These are phyloP conservation scores for Avena sativa DNA, from an alignment of 176 grass and related monocot species.

Conservation along the genomic window DNA sequence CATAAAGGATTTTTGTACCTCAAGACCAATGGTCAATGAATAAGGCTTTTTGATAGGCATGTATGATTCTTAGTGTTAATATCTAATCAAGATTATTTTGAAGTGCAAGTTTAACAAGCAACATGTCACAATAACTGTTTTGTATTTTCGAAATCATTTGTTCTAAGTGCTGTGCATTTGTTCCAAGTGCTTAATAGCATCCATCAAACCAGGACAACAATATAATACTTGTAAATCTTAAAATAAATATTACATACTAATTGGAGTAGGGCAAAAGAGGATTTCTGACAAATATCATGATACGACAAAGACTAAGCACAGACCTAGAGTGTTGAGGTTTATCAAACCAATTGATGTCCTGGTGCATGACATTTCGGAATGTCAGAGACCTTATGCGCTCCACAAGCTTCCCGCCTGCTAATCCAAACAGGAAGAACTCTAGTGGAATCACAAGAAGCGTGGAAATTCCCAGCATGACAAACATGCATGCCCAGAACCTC, in stretches of 20 bases:
- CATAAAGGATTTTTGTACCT: neutral
- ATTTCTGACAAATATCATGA: conserved; percentile 22
- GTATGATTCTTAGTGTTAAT: neutral
- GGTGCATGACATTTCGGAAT: conserved; percentile 70
- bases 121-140: neutral
- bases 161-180: neutral
- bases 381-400: conserved; percentile 69
- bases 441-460: conserved; percentile 49
- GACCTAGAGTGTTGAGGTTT: conserved; percentile 84
- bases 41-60: neutral
- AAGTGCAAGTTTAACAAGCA: too few relatives aligned
- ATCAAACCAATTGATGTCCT: conserved; percentile 93
- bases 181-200: neutral
- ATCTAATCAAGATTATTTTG: neutral
- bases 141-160: neutral
- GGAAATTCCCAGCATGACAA: conserved; percentile 46
- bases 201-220: neutral
- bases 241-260: too few relatives aligned
- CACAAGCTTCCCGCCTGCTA: conserved; percentile 82
- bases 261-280: too few relatives aligned
- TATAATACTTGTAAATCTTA: neutral
- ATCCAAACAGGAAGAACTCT: conserved; percentile 73
- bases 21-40: neutral
- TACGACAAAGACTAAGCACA: neutral
- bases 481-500: conserved; percentile 89